phyloP scores from a whole-genome alignment of 1,284 basidiomycete species.

The Cystobasidium pallidum region DNA sequence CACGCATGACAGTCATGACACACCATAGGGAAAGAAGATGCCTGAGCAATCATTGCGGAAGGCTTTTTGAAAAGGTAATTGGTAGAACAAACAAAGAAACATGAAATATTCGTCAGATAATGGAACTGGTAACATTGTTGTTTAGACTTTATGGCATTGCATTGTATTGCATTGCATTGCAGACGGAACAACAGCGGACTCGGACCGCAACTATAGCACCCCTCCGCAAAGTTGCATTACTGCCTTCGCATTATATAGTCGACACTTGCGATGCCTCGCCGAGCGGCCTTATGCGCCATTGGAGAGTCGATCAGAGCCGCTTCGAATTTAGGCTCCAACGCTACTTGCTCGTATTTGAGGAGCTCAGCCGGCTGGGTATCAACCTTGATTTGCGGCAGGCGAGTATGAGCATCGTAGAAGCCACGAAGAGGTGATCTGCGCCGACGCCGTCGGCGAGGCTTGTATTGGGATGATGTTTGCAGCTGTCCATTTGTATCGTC shows the following conservation, averaged over 20 bases:
- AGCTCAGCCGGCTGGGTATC: slow-evolving; percentile 49
- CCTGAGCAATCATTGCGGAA: too few species aligned
- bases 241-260: slow-evolving; percentile 11
- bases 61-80: too few species aligned
- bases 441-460: slow-evolving; percentile 44
- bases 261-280: slow-evolving; percentile 25
- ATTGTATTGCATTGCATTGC: not conserved
- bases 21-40: too few species aligned
- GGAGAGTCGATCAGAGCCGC: not conserved
- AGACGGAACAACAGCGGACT: not conserved
- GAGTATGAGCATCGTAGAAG: slow-evolving; percentile 51
- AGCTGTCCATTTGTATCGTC: slow-evolving; percentile 53
- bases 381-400: slow-evolving; percentile 50
- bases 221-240: not conserved
- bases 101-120: too few species aligned
- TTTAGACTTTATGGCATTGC: too few species aligned
- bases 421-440: slow-evolving; percentile 49
- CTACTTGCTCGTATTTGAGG: slow-evolving; percentile 34
- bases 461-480: not conserved
- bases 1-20: too few species aligned
- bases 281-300: not conserved
- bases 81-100: too few species aligned
- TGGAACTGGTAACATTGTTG: too few species aligned
- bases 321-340: slow-evolving; percentile 20
- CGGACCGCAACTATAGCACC: too few species aligned